Percentiles rank a stretch among this genome's conserved stretches.
These are phyloP conservation scores for Cenchrus fungigraminus DNA, from an alignment of 176 grass and related monocot genomes.

Conservation along the genomic window DNA sequence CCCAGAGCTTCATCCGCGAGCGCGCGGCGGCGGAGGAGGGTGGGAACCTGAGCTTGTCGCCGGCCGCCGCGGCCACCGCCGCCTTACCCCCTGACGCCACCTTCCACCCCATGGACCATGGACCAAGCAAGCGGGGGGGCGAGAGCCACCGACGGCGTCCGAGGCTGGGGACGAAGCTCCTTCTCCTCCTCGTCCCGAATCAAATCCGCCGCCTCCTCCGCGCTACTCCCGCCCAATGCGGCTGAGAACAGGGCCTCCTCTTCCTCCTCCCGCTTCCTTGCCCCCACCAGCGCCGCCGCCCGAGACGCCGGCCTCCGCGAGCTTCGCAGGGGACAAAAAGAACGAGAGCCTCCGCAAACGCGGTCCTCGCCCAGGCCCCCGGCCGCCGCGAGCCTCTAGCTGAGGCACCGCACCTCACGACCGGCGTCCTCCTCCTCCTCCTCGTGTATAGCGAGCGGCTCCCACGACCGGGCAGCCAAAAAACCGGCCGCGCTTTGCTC, in stretches of 20 bases:
- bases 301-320: not conserved
- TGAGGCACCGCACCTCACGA: not conserved
- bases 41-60: slow-evolving; percentile 53
- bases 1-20: slow-evolving; percentile 80
- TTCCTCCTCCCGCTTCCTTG: not conserved
- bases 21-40: slow-evolving; percentile 44
- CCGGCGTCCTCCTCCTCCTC: not conserved
- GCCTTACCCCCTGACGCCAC: slow-evolving; percentile 42
- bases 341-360: not conserved
- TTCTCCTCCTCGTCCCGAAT: not conserved
- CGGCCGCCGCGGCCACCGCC: slow-evolving; percentile 2
- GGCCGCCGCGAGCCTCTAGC: not conserved
- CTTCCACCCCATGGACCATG: slow-evolving; percentile 62
- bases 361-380: not conserved
- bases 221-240: slow-evolving; percentile 36
- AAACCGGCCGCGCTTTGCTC: not conserved
- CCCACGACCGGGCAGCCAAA: not conserved
- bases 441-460: not conserved
- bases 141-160: not conserved
- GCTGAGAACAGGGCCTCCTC: not conserved
- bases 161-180: not conserved
- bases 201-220: slow-evolving; percentile 18
- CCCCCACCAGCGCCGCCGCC: not conserved
- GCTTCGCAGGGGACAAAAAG: not conserved
- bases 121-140: slow-evolving; percentile 9